Evolutionary conservation across 148 eudicot genomes (phyloP), one percentile per base, ranked within the genome.

Genomic region (Spergularia marina): DNA sequence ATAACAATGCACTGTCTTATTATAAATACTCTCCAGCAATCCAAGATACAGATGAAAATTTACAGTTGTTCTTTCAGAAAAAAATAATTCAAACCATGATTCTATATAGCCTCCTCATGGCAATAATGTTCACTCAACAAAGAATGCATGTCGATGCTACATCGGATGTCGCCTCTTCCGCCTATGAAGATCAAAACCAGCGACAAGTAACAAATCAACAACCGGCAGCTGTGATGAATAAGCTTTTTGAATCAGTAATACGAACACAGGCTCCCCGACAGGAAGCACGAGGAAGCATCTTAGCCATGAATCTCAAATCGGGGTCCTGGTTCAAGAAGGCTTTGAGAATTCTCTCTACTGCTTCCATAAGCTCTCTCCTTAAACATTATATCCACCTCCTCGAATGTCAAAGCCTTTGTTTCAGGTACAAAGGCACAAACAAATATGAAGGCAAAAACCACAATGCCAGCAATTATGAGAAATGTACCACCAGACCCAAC

Each of bases 321-420:
- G 51, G 65, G 60, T 16, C 76, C 78, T 12, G 80, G 65, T 58
- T 64, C 87, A n/a, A 86, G 87, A 63, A 88, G 84, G 57, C 82
- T 65, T 53, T 82, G 83, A 14, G 78, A 56, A 40, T 77, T 77
- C 67, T 72, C 59, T 1, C 65, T 80, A 30, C 73, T 82, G 21
- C 73, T 79, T 1, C 97, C 91, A 83, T 80, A 76, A 71, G 97
- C 98, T 72, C 86, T 84, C 78, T 74, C 83, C 83, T 83, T 91
- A 84, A 92, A 93, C 5, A 88, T 78, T 74, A 62, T 74, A 70
- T 93, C 98, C 72, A 93, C 88, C 83, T 93, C 94, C 80, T 91
- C 98, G 23, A 93, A 88, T 5, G 91, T 80, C 88, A 91, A 80
- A 17, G 92, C 97, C 84, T 86, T 93, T 0, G 98, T 93, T 81